phyloP scores from a whole-genome alignment of 805 yeast species.

The Metschnikowia lunata region DNA sequence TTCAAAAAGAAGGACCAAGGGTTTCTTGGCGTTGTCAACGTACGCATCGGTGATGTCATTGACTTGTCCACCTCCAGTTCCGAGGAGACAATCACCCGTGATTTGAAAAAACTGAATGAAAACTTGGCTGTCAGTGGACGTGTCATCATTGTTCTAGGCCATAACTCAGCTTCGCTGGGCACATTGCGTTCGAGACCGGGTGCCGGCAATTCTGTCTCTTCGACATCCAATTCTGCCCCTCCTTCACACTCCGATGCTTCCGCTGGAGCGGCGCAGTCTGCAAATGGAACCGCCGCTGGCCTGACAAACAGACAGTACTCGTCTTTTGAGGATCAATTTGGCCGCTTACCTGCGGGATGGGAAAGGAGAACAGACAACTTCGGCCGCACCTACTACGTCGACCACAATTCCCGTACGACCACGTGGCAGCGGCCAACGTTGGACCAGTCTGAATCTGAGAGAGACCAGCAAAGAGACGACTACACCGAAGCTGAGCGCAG shows the following conservation, averaged over 20 bases:
- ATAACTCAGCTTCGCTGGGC: conserved; percentile 22
- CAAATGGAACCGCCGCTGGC: conserved; percentile 6
- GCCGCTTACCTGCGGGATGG: conserved; percentile 98
- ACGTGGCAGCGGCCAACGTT: conserved; percentile 98
- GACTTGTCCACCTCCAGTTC: conserved; percentile 49
- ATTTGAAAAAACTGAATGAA: conserved; percentile 86
- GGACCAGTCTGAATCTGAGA: conserved; percentile 71
- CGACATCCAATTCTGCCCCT: conserved; percentile 8
- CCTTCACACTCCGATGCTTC: conserved; percentile 15
- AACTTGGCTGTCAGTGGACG: conserved; percentile 91
- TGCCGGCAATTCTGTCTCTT: conserved; percentile 19
- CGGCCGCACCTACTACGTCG: conserved; percentile 97
- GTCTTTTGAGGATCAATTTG: conserved; percentile 95
- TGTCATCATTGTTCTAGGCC: conserved; percentile 71
- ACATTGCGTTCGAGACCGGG: conserved; percentile 9
- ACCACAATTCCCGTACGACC: conserved; percentile 94
- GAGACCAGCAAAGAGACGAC: conserved; percentile 57
- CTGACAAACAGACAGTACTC: conserved; percentile 61
- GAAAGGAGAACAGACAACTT: conserved; percentile 96
- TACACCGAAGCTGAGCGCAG: conserved; percentile 84
- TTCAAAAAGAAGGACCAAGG: conserved; percentile 99
- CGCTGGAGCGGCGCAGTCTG: conserved; percentile 6
- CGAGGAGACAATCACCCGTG: conserved; percentile 90
- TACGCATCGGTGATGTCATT: conserved; percentile 83
- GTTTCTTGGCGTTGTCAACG: conserved; percentile 91